phyloP scores from a whole-genome alignment of 495 filamentous ascomycete species.

The Hypoxylon lenormandii region DNA sequence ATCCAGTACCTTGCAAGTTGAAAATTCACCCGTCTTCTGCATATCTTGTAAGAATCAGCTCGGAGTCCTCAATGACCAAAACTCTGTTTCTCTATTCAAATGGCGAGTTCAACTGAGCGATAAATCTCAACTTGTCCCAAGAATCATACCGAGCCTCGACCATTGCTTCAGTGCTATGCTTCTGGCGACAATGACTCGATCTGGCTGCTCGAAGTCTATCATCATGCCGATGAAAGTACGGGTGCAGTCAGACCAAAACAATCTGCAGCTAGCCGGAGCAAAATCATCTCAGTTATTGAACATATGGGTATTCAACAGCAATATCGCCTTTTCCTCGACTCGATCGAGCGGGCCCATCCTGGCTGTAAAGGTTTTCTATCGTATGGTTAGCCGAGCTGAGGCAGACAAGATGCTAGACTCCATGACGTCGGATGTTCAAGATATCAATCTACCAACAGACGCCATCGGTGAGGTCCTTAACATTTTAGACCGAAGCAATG shows the following conservation, averaged over 20 bases:
- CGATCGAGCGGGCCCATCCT: conserved; percentile 51
- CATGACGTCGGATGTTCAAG: conserved; percentile 70
- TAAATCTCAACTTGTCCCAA: conserved; percentile 6
- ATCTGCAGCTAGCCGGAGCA: conserved; percentile 29
- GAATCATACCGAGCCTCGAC: conserved; percentile 48
- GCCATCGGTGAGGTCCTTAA: conserved; percentile 61
- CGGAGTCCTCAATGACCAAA: conserved; percentile 67
- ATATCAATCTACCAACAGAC: conserved; percentile 68
- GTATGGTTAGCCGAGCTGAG: conserved; percentile 56
- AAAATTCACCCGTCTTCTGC: conserved; percentile 59
- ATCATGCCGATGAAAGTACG: conserved; percentile 55
- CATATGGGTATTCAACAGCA: conserved; percentile 77
- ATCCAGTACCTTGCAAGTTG: conserved; percentile 2
- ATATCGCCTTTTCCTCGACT: conserved; percentile 71
- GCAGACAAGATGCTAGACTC: conserved; percentile 68
- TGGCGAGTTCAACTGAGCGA: conserved; percentile 55
- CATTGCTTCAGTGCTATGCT: conserved; percentile 63
- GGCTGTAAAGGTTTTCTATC: conserved; percentile 77
- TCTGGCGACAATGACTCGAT: conserved; percentile 59
- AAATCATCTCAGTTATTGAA: conserved; percentile 51
- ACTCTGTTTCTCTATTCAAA: conserved; percentile 54
- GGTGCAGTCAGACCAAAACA: conserved; percentile 30
- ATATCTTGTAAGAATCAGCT: conserved; percentile 54
- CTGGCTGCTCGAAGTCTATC: conserved; percentile 63
- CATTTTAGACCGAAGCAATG: conserved; percentile 63